Evolutionary conservation across 306 rosid genomes (phyloP).

Genomic region (Glycine soja): DNA sequence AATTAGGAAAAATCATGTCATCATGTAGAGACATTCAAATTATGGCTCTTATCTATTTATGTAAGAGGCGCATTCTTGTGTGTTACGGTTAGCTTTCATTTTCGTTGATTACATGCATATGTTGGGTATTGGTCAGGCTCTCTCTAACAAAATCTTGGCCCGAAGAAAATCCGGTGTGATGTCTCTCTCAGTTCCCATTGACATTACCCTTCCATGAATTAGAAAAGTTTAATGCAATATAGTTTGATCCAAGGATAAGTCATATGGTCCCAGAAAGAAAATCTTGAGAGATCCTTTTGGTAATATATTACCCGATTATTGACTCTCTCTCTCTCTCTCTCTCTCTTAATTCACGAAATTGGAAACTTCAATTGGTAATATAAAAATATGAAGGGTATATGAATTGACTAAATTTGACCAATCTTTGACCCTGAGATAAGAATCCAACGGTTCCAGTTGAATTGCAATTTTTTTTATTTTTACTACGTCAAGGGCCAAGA

Average conservation of each 20-base stretch:
- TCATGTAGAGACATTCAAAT: constrained; percentile 4
- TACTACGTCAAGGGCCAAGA: constrained; percentile 20
- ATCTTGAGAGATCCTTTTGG: constrained; percentile 64
- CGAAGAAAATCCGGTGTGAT: constrained; percentile 55
- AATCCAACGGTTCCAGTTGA: constrained; percentile 54
- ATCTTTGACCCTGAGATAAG: constrained; percentile 50
- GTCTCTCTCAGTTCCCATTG: constrained; percentile 54
- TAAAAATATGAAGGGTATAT: neutral
- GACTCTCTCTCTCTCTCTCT: constrained; percentile 41
- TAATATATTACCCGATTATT: constrained; percentile 50
- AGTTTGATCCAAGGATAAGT: constrained; percentile 39
- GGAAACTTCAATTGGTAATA: constrained; percentile 6
- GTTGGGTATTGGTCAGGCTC: constrained; percentile 29
- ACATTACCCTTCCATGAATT: constrained; percentile 46
- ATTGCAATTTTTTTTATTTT: neutral
- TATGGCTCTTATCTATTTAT: constrained; percentile 18
- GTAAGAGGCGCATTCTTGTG: constrained; percentile 34
- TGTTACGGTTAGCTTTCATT: constrained; percentile 33
- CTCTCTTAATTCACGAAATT: constrained; percentile 22
- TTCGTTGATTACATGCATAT: constrained; percentile 49
- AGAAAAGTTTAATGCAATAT: constrained; percentile 47
- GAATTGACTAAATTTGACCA: constrained; percentile 60
- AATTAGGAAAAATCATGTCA: neutral
- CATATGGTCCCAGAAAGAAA: constrained; percentile 49
- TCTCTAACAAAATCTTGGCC: constrained; percentile 52